Percentiles rank a stretch among this genome's conserved stretches.
Conservation (phyloP, 78 protist species). For the Chrysochromulina tobinii region DNA sequence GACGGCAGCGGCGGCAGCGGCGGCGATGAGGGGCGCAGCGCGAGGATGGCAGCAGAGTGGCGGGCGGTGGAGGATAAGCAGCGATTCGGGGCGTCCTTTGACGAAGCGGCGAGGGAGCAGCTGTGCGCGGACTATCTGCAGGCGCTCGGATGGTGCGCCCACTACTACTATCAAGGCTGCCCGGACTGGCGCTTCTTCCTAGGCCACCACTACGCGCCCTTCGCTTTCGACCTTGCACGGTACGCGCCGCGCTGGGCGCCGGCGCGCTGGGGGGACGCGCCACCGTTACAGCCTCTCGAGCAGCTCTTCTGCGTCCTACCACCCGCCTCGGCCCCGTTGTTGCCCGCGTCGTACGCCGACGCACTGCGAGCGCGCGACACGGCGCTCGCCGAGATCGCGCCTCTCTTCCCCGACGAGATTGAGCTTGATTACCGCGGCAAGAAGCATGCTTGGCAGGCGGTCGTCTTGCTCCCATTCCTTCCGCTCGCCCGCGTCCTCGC, state of each 20-base stretch:
- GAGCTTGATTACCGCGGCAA: slow-evolving; percentile 77
- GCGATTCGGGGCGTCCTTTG: too few species aligned
- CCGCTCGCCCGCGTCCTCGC: too few species aligned
- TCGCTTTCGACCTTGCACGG: slow-evolving; percentile 64
- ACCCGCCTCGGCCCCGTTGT: slow-evolving; percentile 46
- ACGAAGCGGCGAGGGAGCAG: too few species aligned
- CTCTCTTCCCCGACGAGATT: slow-evolving; percentile 78
- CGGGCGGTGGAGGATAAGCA: not conserved
- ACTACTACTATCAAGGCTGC: slow-evolving; percentile 93
- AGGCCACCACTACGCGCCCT: slow-evolving; percentile 94
- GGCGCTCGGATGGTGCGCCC: slow-evolving; percentile 93
- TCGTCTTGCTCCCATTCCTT: slow-evolving; percentile 93
- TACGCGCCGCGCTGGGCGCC: not conserved
- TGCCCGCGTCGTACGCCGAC: slow-evolving; percentile 62
- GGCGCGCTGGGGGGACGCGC: not conserved
- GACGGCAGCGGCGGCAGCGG: too few species aligned
- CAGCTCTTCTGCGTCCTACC: slow-evolving; percentile 96
- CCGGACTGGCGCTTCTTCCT: slow-evolving; percentile 93
- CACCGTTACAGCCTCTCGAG: slow-evolving; percentile 85
- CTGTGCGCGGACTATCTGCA: slow-evolving; percentile 63
- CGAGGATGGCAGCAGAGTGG: not conserved
- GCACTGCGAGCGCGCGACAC: slow-evolving; percentile 47
- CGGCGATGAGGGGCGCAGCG: too few species aligned
- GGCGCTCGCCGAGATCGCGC: slow-evolving; percentile 57
- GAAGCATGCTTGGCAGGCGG: slow-evolving; percentile 74